These are phyloP conservation scores for Ophiostoma australiae DNA, from an alignment of 2,329 filamentous ascomycete genomes.

Conservation along the genomic window DNA sequence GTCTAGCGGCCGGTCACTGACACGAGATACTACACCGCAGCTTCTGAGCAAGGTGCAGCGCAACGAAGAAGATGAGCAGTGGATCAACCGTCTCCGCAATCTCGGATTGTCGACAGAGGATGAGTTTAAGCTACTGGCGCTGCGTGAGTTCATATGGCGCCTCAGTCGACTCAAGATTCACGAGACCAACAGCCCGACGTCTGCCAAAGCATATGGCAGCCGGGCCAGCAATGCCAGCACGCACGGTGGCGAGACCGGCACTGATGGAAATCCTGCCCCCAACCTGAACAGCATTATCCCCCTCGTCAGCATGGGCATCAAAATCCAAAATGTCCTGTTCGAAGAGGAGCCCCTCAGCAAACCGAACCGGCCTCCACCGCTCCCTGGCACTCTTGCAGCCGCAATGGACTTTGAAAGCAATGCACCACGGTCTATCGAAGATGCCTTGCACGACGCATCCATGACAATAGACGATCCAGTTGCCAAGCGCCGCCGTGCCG, in stretches of 20 bases:
- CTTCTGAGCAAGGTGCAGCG: conserved; percentile 61
- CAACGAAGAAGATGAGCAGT: conserved; percentile 91
- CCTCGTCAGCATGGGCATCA: conserved; percentile 69
- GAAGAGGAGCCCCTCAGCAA: conserved; percentile 61
- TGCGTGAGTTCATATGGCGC: conserved; percentile 89
- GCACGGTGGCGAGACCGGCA: not conserved
- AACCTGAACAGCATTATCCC: conserved; percentile 67
- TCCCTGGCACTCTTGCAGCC: conserved; percentile 31
- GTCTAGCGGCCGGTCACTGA: not conserved
- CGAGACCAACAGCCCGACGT: conserved; percentile 35
- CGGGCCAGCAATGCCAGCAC: conserved; percentile 24
- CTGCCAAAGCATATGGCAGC: conserved; percentile 25
- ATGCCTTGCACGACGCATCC: conserved; percentile 86
- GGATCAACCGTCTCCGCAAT: conserved; percentile 79
- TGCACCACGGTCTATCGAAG: conserved; percentile 67
- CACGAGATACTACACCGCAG: conserved; percentile 33
- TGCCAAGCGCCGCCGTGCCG: conserved; percentile 49
- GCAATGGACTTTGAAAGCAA: conserved; percentile 33
- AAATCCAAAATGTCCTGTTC: conserved; percentile 86
- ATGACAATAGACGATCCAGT: conserved; percentile 73
- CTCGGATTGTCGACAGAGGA: conserved; percentile 78
- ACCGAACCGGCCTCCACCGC: conserved; percentile 26
- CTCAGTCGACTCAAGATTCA: conserved; percentile 67
- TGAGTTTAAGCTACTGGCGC: conserved; percentile 78
- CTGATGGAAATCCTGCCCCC: not conserved